Percentiles rank a stretch among this genome's conserved stretches.
Conservation (phyloP, 2,329 filamentous ascomycete genomes). For the Cryphonectria naterciae region DNA sequence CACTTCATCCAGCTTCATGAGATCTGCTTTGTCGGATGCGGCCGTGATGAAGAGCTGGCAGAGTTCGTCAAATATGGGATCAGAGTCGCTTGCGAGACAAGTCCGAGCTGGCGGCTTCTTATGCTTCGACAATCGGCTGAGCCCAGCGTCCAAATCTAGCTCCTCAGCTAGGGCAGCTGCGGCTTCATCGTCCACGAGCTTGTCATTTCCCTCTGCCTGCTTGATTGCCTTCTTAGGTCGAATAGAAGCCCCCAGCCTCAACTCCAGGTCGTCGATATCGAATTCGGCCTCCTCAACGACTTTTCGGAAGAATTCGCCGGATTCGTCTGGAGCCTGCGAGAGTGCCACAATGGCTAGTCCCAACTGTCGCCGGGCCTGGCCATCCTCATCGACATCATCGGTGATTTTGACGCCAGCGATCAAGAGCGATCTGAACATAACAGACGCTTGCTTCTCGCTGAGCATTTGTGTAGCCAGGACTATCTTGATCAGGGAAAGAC, state of each 20-base stretch:
- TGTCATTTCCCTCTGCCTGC: conserved; percentile 47
- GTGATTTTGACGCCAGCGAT: conserved; percentile 62
- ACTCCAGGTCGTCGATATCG: conserved; percentile 75
- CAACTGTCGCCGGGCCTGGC: conserved; percentile 64
- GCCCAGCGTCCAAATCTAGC: conserved; percentile 43
- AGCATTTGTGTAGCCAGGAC: conserved; percentile 65
- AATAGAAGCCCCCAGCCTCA: conserved; percentile 73
- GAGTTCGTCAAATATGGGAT: conserved; percentile 61
- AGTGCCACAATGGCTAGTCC: conserved; percentile 70
- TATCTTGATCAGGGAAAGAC: conserved; percentile 62
- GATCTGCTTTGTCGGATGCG: conserved; percentile 48
- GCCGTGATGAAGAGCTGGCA: conserved; percentile 62
- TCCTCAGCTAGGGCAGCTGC: conserved; percentile 37
- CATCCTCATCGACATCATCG: conserved; percentile 57
- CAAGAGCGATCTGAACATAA: conserved; percentile 68
- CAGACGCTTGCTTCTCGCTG: conserved; percentile 64
- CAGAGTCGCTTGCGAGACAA: conserved; percentile 56
- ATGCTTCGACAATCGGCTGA: conserved; percentile 44
- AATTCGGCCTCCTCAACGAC: conserved; percentile 69
- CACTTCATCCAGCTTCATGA: conserved; percentile 57
- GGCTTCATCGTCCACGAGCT: conserved; percentile 50
- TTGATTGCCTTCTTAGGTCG: conserved; percentile 53
- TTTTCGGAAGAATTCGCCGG: conserved; percentile 67
- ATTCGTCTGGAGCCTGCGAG: conserved; percentile 60
- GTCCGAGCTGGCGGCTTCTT: conserved; percentile 40